Percentiles rank a stretch among this genome's conserved stretches.
Evolutionary conservation across 2,329 filamentous ascomycete species (phyloP).

Genomic region (Passalora sequoiae): DNA sequence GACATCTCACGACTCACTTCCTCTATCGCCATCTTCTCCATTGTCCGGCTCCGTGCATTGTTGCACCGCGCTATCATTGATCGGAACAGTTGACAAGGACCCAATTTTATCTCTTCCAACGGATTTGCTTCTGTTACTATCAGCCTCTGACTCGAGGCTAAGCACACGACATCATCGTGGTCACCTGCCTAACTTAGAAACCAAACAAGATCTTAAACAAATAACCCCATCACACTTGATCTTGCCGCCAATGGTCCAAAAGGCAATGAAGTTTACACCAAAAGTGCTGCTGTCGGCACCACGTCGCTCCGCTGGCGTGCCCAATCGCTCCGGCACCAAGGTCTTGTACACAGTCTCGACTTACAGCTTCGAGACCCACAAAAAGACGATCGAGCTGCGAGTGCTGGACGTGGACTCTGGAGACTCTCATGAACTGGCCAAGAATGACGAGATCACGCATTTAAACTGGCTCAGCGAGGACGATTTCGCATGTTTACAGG

Average conservation of each 20-base stretch:
- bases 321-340: conserved; percentile 62
- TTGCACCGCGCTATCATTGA: too few relatives aligned
- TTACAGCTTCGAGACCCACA: conserved; percentile 75
- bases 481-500: conserved; percentile 53
- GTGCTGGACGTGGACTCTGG: conserved; percentile 65
- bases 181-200: background rate
- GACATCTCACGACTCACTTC: too few relatives aligned
- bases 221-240: background rate
- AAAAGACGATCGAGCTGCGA: conserved; percentile 62
- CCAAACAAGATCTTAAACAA: background rate
- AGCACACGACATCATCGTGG: background rate
- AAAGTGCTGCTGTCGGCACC: conserved; percentile 72
- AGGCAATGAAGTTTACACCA: conserved; percentile 66
- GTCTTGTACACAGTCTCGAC: conserved; percentile 65
- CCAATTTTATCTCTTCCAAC: too few relatives aligned
- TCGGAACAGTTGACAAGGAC: too few relatives aligned
- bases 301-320: conserved; percentile 62
- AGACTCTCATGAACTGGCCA: conserved; percentile 60
- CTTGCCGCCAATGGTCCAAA: conserved; percentile 57
- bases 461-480: conserved; percentile 70
- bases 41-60: too few relatives aligned
- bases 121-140: too few relatives aligned
- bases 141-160: conserved; percentile 1
- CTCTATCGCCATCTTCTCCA: too few relatives aligned
- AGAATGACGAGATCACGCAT: conserved; percentile 61